phyloP scores from a whole-genome alignment of 2,329 filamentous ascomycete species.

The Xylariales sp. region DNA sequence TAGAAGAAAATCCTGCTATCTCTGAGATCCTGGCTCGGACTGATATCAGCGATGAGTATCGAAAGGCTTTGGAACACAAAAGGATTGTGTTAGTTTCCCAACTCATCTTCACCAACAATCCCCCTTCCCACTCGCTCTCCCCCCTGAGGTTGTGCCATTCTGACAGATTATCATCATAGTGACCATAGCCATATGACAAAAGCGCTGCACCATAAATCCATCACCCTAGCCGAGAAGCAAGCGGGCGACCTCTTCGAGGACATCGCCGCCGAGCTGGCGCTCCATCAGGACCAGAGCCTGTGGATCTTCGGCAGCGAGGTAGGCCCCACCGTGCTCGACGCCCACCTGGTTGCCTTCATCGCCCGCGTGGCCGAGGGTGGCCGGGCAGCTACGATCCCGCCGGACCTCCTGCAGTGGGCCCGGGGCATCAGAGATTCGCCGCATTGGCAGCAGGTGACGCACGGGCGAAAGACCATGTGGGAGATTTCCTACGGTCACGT shows the following conservation, averaged over 20 bases:
- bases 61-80: conserved; percentile 5
- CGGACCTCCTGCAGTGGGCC: conserved; percentile 1
- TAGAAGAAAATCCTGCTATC: neutral
- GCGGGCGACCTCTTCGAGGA: neutral
- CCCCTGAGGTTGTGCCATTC: no score
- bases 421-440: neutral
- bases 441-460: neutral
- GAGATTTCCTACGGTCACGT: conserved; percentile 4
- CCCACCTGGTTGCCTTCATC: conserved; percentile 7
- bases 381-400: conserved; percentile 1
- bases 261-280: neutral
- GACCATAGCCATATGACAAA: conserved; percentile 1
- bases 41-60: conserved; percentile 2
- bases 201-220: conserved; percentile 1
- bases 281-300: neutral
- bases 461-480: conserved; percentile 2
- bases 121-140: no score
- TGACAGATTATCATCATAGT: neutral
- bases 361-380: conserved; percentile 3
- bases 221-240: conserved; percentile 3
- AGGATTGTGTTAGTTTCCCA: conserved; percentile 4
- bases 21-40: conserved; percentile 3
- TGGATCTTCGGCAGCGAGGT: conserved; percentile 5
- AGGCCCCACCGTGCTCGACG: conserved; percentile 7
- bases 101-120: no score